Base-by-base conservation (phyloP, 768 basidiomycete genomes). In the Phlebiopsis gigantea region DNA sequence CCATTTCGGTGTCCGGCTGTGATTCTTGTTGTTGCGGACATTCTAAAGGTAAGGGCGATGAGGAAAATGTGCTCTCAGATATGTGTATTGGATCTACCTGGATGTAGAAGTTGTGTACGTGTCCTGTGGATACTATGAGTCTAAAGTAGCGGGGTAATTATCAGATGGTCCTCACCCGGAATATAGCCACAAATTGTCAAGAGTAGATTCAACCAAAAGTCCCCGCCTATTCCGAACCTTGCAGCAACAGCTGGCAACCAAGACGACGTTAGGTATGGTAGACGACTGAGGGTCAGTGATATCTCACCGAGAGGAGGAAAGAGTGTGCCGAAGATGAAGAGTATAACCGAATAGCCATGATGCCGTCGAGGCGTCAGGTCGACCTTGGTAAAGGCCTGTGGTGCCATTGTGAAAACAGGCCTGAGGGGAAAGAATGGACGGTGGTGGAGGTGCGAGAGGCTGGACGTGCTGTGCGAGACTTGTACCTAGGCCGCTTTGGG, bases 1-100 rank as follows among this genome's bases (percentile, higher is more conserved):
- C 95, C 95, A 98, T 72, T 97, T 95, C 19, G 95, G 95, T n/a
- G 95, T 97, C 44, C 95, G 85, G 14, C 80, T 77, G 68, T 90
- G 82, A 64, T 84, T 95, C 78, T 95, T 92, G 77, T 98, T 98
- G 75, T 97, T 98, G 56, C 95, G 79, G 62, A 98, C 85, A 72
- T 97, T 97, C 86, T 98, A 47, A 24, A 31, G 14, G 7, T n/a
- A 25, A 12, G 15, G 53, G 34, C 17, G n/a, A n/a, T 39, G 3
- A 14, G 43, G 31, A 10, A 46, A 41, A 53, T 7, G 22, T 41
- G 5, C n/a, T 39, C n/a, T 21, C 25, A 1, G 26, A 19, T 44
- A 25, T 42, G 22, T 50, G 12, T 17, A 25, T 7, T 49, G 15
- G n/a, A 26, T 47, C 2, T 49, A 87, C 88, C 79, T 91, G 90